These are phyloP conservation scores for Flaveria linearis DNA, from an alignment of 129 eudicot genomes.

Conservation along the genomic window DNA sequence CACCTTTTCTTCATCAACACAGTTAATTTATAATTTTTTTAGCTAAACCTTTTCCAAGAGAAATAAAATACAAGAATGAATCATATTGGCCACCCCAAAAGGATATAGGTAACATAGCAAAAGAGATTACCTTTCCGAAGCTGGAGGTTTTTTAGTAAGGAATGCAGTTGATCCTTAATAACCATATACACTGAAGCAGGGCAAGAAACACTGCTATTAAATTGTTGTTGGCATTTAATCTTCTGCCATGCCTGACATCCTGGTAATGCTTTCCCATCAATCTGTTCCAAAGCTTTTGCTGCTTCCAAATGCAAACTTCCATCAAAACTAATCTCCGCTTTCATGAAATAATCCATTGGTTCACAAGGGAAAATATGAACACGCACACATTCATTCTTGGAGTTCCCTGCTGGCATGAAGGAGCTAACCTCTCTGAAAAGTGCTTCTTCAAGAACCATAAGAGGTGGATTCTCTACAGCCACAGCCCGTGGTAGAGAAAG, in stretches of 20 bases:
- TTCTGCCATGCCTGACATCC: constrained; percentile 90
- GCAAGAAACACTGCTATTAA: constrained; percentile 81
- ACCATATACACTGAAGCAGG: constrained; percentile 66
- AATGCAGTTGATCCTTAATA: constrained; percentile 56
- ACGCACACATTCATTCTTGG: constrained; percentile 46
- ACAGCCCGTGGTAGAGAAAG: constrained; percentile 53
- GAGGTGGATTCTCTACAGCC: constrained; percentile 53
- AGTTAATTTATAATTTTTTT: no score
- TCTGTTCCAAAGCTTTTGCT: constrained; percentile 84
- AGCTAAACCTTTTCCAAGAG: no score
- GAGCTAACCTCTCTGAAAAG: constrained; percentile 68
- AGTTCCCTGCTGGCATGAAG: constrained; percentile 72
- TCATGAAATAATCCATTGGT: constrained; percentile 45
- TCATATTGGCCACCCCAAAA: not conserved
- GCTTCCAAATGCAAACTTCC: constrained; percentile 97
- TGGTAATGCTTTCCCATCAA: constrained; percentile 70
- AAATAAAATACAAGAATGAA: not conserved
- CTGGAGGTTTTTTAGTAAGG: constrained; percentile 48
- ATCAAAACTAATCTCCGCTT: constrained; percentile 71
- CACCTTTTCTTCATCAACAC: not conserved
- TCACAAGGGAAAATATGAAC: constrained; percentile 62
- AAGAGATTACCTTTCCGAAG: constrained; percentile 50
- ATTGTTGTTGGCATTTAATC: constrained; percentile 65
- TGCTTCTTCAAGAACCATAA: constrained; percentile 62
- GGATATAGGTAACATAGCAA: not conserved